These are phyloP conservation scores for Drechslerella coelobrocha DNA, from an alignment of 2,329 filamentous ascomycete genomes.

Conservation along the genomic window DNA sequence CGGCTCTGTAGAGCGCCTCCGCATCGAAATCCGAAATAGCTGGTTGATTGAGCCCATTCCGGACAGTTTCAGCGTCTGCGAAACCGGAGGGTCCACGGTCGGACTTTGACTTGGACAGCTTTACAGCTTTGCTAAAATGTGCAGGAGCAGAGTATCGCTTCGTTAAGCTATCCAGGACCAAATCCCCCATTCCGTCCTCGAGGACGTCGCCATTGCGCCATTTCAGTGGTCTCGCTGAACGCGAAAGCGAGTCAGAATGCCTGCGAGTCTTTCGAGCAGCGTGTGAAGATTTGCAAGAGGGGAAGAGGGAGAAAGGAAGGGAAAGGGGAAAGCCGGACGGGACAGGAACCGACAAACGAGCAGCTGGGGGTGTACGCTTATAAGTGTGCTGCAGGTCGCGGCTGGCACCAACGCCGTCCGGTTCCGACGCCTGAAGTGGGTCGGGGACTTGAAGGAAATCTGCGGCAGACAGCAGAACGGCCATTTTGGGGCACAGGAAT, in stretches of 20 bases:
- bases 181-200: conserved; percentile 24
- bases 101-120: conserved; percentile 1
- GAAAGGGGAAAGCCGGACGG: conserved; percentile 17
- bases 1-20: conserved; percentile 21
- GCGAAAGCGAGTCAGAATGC: conserved; percentile 23
- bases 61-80: not conserved
- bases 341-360: conserved; percentile 32
- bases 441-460: conserved; percentile 19
- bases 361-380: conserved; percentile 13
- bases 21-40: conserved; percentile 30
- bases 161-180: conserved; percentile 20
- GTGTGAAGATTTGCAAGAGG: conserved; percentile 26
- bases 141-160: not conserved
- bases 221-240: conserved; percentile 4
- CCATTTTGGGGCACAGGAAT: conserved; percentile 15
- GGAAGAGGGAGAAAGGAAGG: conserved; percentile 18
- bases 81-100: conserved; percentile 10
- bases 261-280: conserved; percentile 20
- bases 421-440: conserved; percentile 11
- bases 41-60: conserved; percentile 1
- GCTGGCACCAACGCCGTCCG: conserved; percentile 35
- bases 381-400: conserved; percentile 28
- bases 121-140: conserved; percentile 5
- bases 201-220: conserved; percentile 25
- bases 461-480: conserved; percentile 21